Percentiles rank a stretch among this genome's conserved stretches.
Conservation (phyloP, 768 basidiomycete species). For the Phlegmacium glaucopus region DNA sequence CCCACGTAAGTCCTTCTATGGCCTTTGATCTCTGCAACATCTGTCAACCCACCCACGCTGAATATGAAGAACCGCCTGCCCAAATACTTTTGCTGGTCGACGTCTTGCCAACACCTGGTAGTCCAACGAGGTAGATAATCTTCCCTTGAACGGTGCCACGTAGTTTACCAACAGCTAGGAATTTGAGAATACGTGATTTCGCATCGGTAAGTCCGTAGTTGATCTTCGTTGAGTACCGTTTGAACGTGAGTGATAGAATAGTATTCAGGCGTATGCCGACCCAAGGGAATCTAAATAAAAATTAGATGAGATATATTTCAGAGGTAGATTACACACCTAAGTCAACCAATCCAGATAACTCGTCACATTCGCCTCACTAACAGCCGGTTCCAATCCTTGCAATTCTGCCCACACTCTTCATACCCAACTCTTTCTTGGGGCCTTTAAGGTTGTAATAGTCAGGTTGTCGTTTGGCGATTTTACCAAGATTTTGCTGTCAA, state of each 20-base stretch:
- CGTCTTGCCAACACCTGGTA: constrained; percentile 98
- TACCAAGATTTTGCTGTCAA: no score
- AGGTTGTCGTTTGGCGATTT: no score
- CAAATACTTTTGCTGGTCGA: constrained; percentile 90
- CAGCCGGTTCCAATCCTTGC: constrained; percentile 83
- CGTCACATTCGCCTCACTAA: constrained; percentile 93
- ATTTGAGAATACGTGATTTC: no score
- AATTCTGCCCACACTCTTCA: constrained; percentile 91
- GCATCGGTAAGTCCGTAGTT: no score
- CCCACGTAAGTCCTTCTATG: constrained; percentile 98
- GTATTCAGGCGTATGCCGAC: constrained; percentile 90
- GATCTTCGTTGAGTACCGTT: no score
- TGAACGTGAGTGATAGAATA: constrained; percentile 83
- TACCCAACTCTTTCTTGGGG: no score
- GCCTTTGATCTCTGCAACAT: constrained; percentile 99
- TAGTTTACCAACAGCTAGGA: no score
- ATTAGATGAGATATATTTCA: not conserved
- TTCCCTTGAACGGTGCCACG: no score
- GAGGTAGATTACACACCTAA: constrained; percentile 53
- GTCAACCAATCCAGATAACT: constrained; percentile 92
- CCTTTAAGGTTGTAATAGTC: no score
- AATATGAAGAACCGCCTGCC: constrained; percentile 94
- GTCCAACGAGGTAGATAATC: constrained; percentile 94
- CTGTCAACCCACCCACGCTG: constrained; percentile 93
- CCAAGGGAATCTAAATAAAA: constrained; percentile 84